Evolutionary conservation across 139 green algal genomes (phyloP), one percentile per base, ranked within the genome.

Genomic region (Spirogloea muscicola): DNA sequence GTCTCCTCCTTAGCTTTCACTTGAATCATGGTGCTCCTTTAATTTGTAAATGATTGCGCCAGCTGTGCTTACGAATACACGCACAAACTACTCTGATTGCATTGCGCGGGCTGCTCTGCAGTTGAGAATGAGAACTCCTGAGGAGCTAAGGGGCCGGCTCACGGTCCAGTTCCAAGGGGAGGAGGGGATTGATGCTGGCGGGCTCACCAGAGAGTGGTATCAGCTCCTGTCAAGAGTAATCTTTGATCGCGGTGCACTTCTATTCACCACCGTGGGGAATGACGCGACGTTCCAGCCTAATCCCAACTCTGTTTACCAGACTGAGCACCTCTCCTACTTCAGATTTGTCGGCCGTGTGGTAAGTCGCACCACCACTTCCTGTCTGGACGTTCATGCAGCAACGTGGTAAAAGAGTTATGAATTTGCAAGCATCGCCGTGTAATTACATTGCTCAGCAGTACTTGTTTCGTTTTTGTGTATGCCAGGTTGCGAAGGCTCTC

Each of bases 111-210:
- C n/a, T n/a, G n/a, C n/a, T n/a, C 25, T 18, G 34, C 92, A 98
- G 87, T 89, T 98, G 68, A 87, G 91, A 59, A 88, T 86, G 63
- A 79, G 86, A 37, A 87, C 80, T 1, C 79, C 90, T 0, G 89
- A 91, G 10, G 91, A 96, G 82, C 88, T 98, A 85, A 82, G 85
- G 10, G 83, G 81, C 49, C 82, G 84, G 73, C 80, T 95, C 37
- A 58, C 42, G 1, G 79, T 87, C 33, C 63, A 77, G 27, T 87
- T 87, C 68, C 48, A 66, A 40, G 94, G 91, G 4, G 94, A 98
- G 84, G 94, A 98, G 84, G 94, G 94, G 62, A 92, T 98, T 59
- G 94, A 98, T 66, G 95, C 92, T 0, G 94, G 94, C 41, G 94
- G 94, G 33, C 84, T 98, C 1, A 93, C 89, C 6, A 77, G 94